Conservation (phyloP, 257 asterid species). For the Nicotiana sylvestris region DNA sequence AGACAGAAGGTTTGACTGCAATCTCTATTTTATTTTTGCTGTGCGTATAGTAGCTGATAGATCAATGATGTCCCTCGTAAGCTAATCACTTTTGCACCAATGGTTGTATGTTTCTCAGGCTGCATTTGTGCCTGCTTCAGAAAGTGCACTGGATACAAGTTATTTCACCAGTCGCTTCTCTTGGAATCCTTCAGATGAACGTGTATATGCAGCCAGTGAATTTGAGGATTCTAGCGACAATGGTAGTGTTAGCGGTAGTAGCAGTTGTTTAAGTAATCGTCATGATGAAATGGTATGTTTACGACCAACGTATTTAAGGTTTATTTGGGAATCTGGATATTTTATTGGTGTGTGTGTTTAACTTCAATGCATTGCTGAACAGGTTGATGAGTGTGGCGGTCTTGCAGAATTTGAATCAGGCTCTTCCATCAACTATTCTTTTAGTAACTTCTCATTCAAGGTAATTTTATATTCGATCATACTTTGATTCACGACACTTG, state of each 20-base stretch:
- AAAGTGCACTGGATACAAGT: slow-evolving; percentile 90
- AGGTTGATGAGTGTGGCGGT: slow-evolving; percentile 78
- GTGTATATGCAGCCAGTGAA: slow-evolving; percentile 73
- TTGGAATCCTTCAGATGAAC: slow-evolving; percentile 95
- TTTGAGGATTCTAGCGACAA: slow-evolving; percentile 78
- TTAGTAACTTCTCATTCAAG: slow-evolving; percentile 97
- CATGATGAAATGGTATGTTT: slow-evolving; percentile 78
- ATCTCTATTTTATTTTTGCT: not conserved
- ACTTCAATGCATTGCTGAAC: slow-evolving; percentile 20
- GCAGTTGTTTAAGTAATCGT: slow-evolving; percentile 87
- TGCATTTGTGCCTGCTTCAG: slow-evolving; percentile 91
- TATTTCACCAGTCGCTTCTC: slow-evolving; percentile 92
- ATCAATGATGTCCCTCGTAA: not conserved
- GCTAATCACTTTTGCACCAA: not conserved
- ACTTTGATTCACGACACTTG: not conserved
- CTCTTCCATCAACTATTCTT: slow-evolving; percentile 73
- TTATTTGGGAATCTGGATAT: not conserved
- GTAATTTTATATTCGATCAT: slow-evolving; percentile 24
- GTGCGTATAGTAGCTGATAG: not conserved
- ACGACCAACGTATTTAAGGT: not conserved
- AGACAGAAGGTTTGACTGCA: slow-evolving; percentile 72
- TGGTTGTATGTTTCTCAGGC: slow-evolving; percentile 47
- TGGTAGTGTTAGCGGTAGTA: slow-evolving; percentile 78
- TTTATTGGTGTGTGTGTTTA: not conserved
- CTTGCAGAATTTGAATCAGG: slow-evolving; percentile 62